phyloP scores from a whole-genome alignment of 768 basidiomycete genomes.

The Tricholoma flavovirens region DNA sequence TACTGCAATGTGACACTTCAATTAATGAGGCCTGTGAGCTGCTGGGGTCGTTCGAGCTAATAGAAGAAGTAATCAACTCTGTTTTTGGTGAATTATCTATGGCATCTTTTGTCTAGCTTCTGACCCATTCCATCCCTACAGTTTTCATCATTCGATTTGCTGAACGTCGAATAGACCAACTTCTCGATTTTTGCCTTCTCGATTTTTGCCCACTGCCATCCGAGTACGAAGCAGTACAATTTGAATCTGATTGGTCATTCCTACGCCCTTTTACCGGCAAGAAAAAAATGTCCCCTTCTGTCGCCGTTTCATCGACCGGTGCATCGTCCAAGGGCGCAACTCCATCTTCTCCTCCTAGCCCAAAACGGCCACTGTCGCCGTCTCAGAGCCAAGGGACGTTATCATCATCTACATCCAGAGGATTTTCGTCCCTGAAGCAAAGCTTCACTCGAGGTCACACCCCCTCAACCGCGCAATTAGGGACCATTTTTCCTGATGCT shows the following conservation, averaged over 20 bases:
- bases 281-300: slow-evolving; percentile 40
- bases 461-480: slow-evolving; percentile 40
- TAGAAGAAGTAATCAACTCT: slow-evolving; percentile 91
- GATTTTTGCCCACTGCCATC: slow-evolving; percentile 76
- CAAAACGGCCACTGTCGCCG: slow-evolving; percentile 48
- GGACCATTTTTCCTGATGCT: slow-evolving; percentile 44
- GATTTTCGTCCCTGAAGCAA: slow-evolving; percentile 65
- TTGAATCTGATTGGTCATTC: slow-evolving; percentile 96
- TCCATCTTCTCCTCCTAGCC: slow-evolving; percentile 46
- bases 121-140: slow-evolving; percentile 26
- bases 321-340: slow-evolving; percentile 29
- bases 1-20: slow-evolving; percentile 79
- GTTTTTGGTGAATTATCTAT: slow-evolving; percentile 65
- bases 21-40: slow-evolving; percentile 78
- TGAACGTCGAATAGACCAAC: slow-evolving; percentile 81
- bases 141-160: slow-evolving; percentile 94
- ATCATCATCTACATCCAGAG: slow-evolving; percentile 41
- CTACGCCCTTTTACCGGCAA: slow-evolving; percentile 66
- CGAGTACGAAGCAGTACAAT: slow-evolving; percentile 78
- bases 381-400: slow-evolving; percentile 36
- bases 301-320: slow-evolving; percentile 23
- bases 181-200: slow-evolving; percentile 78
- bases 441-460: slow-evolving; percentile 52
- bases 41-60: slow-evolving; percentile 75
- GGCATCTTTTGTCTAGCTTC: background rate